phyloP scores from a whole-genome alignment of 2,329 filamentous ascomycete genomes.

The Chalara sp. region DNA sequence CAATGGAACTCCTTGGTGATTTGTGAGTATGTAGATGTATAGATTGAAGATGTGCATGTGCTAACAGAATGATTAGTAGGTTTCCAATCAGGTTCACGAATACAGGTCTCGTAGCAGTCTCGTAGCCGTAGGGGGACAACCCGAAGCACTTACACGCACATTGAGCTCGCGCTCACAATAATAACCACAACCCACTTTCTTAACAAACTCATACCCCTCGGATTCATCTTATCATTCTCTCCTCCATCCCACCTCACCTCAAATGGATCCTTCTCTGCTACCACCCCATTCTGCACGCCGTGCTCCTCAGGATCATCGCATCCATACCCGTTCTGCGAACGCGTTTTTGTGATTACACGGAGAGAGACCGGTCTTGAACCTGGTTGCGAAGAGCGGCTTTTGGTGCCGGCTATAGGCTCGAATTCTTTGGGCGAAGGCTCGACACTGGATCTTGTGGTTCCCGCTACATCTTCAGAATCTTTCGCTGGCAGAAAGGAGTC shows the following conservation, averaged over 20 bases:
- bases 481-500: too few species aligned
- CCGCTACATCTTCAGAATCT: too few species aligned
- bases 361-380: conserved; percentile 13
- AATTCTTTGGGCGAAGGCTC: conserved; percentile 10
- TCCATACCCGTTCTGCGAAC: conserved; percentile 28
- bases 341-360: conserved; percentile 12
- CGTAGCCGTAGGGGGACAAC: not conserved
- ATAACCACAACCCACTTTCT: conserved; percentile 75
- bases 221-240: conserved; percentile 66
- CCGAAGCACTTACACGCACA: conserved; percentile 69
- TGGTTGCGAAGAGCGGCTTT: not conserved
- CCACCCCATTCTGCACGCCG: conserved; percentile 17
- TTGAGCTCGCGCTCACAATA: conserved; percentile 65
- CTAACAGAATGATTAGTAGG: conserved; percentile 32
- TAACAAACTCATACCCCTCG: conserved; percentile 57
- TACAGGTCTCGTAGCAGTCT: not conserved
- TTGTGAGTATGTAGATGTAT: conserved; percentile 75
- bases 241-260: conserved; percentile 70
- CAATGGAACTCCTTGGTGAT: conserved; percentile 68
- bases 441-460: too few species aligned
- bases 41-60: conserved; percentile 81
- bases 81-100: not conserved
- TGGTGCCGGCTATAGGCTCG: conserved; percentile 11
- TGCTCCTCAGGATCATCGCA: conserved; percentile 17
- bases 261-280: conserved; percentile 40